Conservation (phyloP, 1,284 basidiomycete genomes). For the Kalmanozyma brasiliensis region DNA sequence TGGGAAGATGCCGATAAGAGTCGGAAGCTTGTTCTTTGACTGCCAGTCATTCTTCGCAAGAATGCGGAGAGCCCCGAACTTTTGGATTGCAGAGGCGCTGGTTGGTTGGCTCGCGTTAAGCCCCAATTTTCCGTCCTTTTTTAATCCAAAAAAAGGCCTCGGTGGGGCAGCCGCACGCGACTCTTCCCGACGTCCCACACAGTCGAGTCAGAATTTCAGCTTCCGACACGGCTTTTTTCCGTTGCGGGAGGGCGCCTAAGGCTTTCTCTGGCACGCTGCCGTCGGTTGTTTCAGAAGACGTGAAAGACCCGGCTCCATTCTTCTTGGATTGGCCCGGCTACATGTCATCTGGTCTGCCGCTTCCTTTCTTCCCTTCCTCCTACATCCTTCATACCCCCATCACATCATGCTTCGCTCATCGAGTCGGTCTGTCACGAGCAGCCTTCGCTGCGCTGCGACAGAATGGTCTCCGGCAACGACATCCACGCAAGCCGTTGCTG, state of each 20-base stretch:
- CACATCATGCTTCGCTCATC: conserved; percentile 26
- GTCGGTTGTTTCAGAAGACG: no score
- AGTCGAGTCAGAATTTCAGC: conserved; percentile 10
- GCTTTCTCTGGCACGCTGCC: no score
- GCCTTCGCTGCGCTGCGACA: conserved; percentile 16
- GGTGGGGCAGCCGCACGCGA: conserved; percentile 3
- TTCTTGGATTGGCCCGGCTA: background rate
- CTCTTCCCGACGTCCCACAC: conserved; percentile 8
- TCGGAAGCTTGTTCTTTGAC: no score
- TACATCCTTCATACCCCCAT: background rate
- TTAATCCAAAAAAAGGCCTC: background rate
- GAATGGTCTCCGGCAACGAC: conserved; percentile 6
- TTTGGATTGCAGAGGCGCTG: background rate
- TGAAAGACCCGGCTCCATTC: background rate
- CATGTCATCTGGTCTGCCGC: no score
- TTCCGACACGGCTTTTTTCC: background rate
- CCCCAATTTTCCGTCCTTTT: conserved; percentile 10
- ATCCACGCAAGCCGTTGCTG: conserved; percentile 7
- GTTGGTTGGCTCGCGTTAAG: background rate
- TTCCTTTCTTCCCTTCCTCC: conserved; percentile 1
- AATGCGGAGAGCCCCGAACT: no score
- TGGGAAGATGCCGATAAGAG: no score
- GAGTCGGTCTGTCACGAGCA: conserved; percentile 7
- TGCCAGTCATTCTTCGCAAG: background rate
- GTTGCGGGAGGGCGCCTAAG: conserved; percentile 1